Evolutionary conservation across 768 basidiomycete species (phyloP), one percentile per base, ranked within the genome.

Genomic region (Psilocybe sp.): DNA sequence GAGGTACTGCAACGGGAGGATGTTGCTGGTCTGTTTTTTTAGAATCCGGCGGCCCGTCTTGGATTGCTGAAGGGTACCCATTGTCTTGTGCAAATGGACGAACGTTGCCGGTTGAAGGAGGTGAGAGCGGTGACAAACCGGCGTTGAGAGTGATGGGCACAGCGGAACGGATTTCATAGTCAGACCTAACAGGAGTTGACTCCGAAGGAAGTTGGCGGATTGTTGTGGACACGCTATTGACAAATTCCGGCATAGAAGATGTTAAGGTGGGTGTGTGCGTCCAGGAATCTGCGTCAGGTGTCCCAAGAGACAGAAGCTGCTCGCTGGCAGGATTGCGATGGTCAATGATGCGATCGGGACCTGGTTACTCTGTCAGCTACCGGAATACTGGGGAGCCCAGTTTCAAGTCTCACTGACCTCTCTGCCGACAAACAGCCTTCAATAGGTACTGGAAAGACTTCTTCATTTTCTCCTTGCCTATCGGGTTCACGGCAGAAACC

Each of bases 301-400:
- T 47, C 12, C 58, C 72, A 23, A 74, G 71, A 60, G 35, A 15
- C 18, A 44, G 20, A 18, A 79, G 64, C 39, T 80, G 79, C 3
- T 89, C 87, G 14, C 88, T 89, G 8, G 87, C 86, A 40, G 87
- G 85, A 66, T 90, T 91, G 56, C 80, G 75, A 57, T 80, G 76
- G 47, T 79, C 77, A 51, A 64, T 60, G 42, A 47, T 48, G 40
- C 51, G 62, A 49, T 60, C 63, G 18, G 65, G 54, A 40, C 66
- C 72, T 72, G 51, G 40, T 31, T 57, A 36, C 4, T 28, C 23
- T 7, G 35, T 51, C 31, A 28, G 15, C 15, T 16, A n/a, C n/a
- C 31, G 46, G 28, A 38, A 19, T 18, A 37, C 28, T 18, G n/a
- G 28, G n/a, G 20, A 20, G 39, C 31, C 35, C 9, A 42, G n/a